Base-by-base conservation (phyloP, 2,329 filamentous ascomycete genomes). In the Talaromyces verruculosus region DNA sequence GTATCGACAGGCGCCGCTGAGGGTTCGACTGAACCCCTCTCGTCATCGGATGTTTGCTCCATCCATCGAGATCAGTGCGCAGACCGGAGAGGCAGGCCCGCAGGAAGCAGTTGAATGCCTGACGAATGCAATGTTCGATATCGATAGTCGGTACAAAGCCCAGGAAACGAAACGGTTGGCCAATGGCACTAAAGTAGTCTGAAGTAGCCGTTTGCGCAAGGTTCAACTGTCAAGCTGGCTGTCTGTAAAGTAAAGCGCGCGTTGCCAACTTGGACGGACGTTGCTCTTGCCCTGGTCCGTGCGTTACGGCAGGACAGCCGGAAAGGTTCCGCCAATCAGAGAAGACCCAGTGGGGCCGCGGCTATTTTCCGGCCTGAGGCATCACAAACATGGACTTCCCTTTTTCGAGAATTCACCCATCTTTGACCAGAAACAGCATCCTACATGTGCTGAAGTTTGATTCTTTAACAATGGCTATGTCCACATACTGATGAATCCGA, bases 41-140 rank as follows among this genome's bases (percentile, higher is more conserved):
- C 62, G 35, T 67, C 65, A 67, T 61, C 57, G 62, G 41, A 57
- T 61, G 65, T 53, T 61, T 67, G 55, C 65, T 67, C 65, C 65
- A 67, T 67, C 65, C 64, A 65, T 67, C 47, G 65, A 57, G 33
- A 39, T 22, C 51, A 35, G 33, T 25, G 53, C 30, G 53, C 33
- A 22, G 30, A 35, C n/a, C 51, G 2, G 4, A 30, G 5, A 55
- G 17, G 51, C 11, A n/a, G 51, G 7, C 8, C 30, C 10, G 10
- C 51, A 19, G 25, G 47, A 51, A 28, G n/a, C 30, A 13, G 37
- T 22, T 10, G 30, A 19, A 10, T 10, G n/a, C 33, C 25, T 28
- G 22, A 13, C 28, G 49, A 53, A 33, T n/a, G 15, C 49, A 13
- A 53, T 33, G 13, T 17, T 25, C 17, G 51, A 22, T 37, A 57